phyloP scores from a whole-genome alignment of 495 filamentous ascomycete species.

The Hypoxylon fuscum region DNA sequence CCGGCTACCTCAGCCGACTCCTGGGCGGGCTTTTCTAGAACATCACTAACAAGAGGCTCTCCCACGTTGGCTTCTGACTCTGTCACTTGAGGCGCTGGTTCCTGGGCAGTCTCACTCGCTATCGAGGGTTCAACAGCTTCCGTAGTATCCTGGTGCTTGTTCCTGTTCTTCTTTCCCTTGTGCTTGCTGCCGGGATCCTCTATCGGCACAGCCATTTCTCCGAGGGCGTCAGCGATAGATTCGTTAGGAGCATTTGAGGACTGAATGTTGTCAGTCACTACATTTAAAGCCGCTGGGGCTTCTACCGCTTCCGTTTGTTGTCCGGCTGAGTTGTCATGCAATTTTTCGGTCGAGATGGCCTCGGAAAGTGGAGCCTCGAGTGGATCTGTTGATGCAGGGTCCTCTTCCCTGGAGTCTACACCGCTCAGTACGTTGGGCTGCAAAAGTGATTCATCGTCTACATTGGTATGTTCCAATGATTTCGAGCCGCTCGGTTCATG shows the following conservation, averaged over 20 bases:
- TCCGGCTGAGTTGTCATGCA: constrained; percentile 21
- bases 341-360: constrained; percentile 18
- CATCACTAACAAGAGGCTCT: constrained; percentile 10
- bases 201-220: constrained; percentile 6
- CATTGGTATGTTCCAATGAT: constrained; percentile 23
- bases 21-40: constrained; percentile 11
- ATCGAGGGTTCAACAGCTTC: constrained; percentile 23
- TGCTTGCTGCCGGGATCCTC: constrained; percentile 31
- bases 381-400: constrained; percentile 23
- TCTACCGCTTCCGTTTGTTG: constrained; percentile 21
- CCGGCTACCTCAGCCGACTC: constrained; percentile 1
- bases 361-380: constrained; percentile 15
- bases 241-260: constrained; percentile 15
- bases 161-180: constrained; percentile 40
- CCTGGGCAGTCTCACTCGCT: not conserved
- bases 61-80: constrained; percentile 5
- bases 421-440: constrained; percentile 30
- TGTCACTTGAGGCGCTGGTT: constrained; percentile 1
- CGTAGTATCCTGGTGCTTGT: constrained; percentile 25
- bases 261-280: constrained; percentile 10
- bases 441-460: constrained; percentile 31
- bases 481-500: constrained; percentile 24
- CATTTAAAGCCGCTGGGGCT: constrained; percentile 3
- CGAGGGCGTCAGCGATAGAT: constrained; percentile 12
- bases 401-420: constrained; percentile 26